These are phyloP conservation scores for Kodamaea fukazawae DNA, from an alignment of 805 yeast genomes.

Conservation along the genomic window DNA sequence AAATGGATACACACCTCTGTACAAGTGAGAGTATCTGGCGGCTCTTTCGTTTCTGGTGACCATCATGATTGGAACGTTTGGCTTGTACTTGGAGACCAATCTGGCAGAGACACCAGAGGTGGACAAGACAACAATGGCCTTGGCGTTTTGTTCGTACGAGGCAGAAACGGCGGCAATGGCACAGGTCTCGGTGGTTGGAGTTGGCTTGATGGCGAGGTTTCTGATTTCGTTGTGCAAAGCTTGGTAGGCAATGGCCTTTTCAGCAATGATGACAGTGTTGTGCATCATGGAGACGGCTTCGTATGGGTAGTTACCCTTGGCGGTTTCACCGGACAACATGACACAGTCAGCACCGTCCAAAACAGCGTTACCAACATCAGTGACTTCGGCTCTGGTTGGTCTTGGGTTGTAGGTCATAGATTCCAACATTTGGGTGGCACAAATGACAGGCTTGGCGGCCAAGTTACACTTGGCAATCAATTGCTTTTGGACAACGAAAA, in stretches of 20 bases:
- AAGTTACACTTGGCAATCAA: constrained; percentile 98
- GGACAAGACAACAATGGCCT: constrained; percentile 94
- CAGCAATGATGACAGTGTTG: constrained; percentile 94
- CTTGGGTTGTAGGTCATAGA: constrained; percentile 99
- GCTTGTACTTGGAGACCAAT: constrained; percentile 96
- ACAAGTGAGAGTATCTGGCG: constrained; percentile 93
- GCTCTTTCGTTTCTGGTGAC: constrained; percentile 92
- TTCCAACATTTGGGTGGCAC: constrained; percentile 99
- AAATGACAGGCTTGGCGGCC: constrained; percentile 98
- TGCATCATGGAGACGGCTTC: constrained; percentile 99
- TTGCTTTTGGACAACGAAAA: constrained; percentile 97
- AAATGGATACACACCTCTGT: constrained; percentile 98
- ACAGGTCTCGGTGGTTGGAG: constrained; percentile 92
- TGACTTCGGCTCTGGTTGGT: constrained; percentile 99
- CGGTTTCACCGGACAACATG: constrained; percentile 99
- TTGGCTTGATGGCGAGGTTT: constrained; percentile 80
- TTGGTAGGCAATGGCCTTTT: constrained; percentile 90
- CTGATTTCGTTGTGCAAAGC: constrained; percentile 85
- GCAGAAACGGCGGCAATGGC: constrained; percentile 97
- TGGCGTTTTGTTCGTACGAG: constrained; percentile 92
- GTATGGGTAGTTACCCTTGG: constrained; percentile 97
- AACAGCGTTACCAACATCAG: constrained; percentile 98
- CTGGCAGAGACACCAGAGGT: constrained; percentile 95
- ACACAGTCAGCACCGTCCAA: constrained; percentile 99
- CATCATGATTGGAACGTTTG: constrained; percentile 95